Evolutionary conservation across 2,329 filamentous ascomycete species (phyloP).

Genomic region (Exophiala oligosperma): DNA sequence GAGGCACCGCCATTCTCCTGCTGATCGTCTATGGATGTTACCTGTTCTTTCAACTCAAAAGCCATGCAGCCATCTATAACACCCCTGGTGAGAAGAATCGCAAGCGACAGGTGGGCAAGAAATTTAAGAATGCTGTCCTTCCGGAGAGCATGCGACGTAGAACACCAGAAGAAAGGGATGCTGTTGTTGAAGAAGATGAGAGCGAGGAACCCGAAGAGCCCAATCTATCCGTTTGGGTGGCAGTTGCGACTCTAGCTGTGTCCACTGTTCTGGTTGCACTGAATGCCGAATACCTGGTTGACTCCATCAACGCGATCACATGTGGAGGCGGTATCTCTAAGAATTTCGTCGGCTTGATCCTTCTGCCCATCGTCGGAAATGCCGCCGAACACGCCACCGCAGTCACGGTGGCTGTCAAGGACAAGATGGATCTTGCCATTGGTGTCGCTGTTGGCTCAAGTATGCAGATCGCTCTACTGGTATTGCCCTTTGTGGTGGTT

Average conservation of each 20-base stretch:
- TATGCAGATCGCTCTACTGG: slow-evolving; percentile 65
- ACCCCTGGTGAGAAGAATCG: slow-evolving; percentile 75
- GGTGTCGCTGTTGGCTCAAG: slow-evolving; percentile 65
- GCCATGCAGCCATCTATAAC: slow-evolving; percentile 78
- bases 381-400: slow-evolving; percentile 67
- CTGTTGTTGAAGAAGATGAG: slow-evolving; percentile 13
- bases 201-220: slow-evolving; percentile 75
- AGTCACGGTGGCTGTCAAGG: slow-evolving; percentile 61
- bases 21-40: slow-evolving; percentile 81
- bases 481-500: slow-evolving; percentile 61
- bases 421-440: slow-evolving; percentile 69
- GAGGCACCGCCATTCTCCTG: slow-evolving; percentile 68
- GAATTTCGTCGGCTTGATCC: slow-evolving; percentile 64
- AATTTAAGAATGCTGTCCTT: slow-evolving; percentile 25
- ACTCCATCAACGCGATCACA: slow-evolving; percentile 58
- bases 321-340: slow-evolving; percentile 51
- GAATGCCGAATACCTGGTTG: slow-evolving; percentile 67
- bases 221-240: slow-evolving; percentile 70
- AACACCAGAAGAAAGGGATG: slow-evolving; percentile 1
- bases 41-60: slow-evolving; percentile 87
- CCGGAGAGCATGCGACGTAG: slow-evolving; percentile 29
- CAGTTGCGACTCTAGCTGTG: slow-evolving; percentile 68
- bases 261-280: slow-evolving; percentile 78
- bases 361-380: slow-evolving; percentile 66
- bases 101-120: slow-evolving; percentile 43